phyloP scores from a whole-genome alignment of 73 alveolate species.

The Tetrahymena borealis region DNA sequence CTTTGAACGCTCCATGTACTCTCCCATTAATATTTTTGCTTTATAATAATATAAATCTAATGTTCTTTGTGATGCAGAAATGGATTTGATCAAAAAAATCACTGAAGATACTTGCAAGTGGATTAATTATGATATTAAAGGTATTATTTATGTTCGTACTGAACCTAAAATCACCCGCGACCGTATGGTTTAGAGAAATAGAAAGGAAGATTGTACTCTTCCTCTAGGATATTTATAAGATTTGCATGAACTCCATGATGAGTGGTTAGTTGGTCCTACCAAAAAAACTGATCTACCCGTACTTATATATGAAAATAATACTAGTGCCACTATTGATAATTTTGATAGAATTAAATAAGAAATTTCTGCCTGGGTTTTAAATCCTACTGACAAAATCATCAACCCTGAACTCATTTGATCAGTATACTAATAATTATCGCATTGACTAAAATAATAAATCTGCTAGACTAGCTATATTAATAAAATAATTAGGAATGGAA shows the following conservation, averaged over 20 bases:
- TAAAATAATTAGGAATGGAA: no score
- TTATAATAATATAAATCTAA: neutral
- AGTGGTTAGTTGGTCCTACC: neutral
- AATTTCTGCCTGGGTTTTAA: neutral
- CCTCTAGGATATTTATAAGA: neutral
- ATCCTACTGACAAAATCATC: neutral
- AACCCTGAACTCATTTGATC: neutral
- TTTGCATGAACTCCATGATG: neutral
- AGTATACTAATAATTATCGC: no score
- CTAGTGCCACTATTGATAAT: neutral
- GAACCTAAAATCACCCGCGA: neutral
- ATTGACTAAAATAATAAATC: no score
- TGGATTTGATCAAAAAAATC: neutral
- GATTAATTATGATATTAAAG: neutral
- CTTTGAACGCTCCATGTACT: neutral
- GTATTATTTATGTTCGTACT: neutral
- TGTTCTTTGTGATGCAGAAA: neutral
- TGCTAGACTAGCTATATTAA: no score
- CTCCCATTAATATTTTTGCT: neutral
- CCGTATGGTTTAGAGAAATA: neutral
- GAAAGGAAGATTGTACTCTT: neutral
- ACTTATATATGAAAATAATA: neutral
- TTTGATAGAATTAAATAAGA: neutral
- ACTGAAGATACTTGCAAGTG: neutral
- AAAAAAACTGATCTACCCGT: neutral